Evolutionary conservation across 805 yeast species (phyloP).

Genomic region (Candida coleopterorum): DNA sequence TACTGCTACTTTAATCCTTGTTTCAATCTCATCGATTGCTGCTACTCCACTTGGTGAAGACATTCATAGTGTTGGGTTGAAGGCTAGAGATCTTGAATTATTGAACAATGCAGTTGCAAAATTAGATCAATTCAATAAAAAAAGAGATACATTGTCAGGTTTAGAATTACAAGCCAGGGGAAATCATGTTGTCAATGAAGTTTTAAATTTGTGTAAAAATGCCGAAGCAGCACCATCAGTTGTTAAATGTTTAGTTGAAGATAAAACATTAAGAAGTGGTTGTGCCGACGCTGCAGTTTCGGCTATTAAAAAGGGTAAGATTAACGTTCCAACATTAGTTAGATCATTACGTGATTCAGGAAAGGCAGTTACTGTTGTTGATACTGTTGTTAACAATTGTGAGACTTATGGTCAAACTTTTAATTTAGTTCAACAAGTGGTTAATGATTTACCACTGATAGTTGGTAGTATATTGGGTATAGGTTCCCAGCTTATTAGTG

Average conservation of each 20-base stretch:
- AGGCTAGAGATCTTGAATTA: constrained; percentile 18
- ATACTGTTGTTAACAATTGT: constrained; percentile 34
- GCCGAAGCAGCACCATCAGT: constrained; percentile 34
- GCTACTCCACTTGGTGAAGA: constrained; percentile 21
- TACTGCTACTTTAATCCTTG: no score
- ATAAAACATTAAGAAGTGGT: constrained; percentile 25
- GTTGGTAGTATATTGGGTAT: constrained; percentile 22
- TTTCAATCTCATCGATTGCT: constrained; percentile 14
- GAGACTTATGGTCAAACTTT: constrained; percentile 34
- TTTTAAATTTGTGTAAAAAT: constrained; percentile 31
- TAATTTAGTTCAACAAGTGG: constrained; percentile 27
- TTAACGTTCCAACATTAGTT: constrained; percentile 33
- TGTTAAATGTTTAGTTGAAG: constrained; percentile 28
- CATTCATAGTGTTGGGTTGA: constrained; percentile 9
- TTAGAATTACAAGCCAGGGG: constrained; percentile 33
- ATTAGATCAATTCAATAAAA: constrained; percentile 23
- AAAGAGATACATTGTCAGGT: constrained; percentile 20
- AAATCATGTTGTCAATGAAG: constrained; percentile 34
- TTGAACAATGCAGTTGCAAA: constrained; percentile 23
- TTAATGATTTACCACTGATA: constrained; percentile 25
- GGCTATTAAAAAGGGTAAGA: constrained; percentile 26
- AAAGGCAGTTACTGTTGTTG: constrained; percentile 31
- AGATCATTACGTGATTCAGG: constrained; percentile 39
- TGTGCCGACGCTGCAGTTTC: constrained; percentile 24
- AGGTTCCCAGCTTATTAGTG: constrained; percentile 14